These are phyloP conservation scores for Grigorovia transvaalensis DNA, from an alignment of 805 yeast species.

Conservation along the genomic window DNA sequence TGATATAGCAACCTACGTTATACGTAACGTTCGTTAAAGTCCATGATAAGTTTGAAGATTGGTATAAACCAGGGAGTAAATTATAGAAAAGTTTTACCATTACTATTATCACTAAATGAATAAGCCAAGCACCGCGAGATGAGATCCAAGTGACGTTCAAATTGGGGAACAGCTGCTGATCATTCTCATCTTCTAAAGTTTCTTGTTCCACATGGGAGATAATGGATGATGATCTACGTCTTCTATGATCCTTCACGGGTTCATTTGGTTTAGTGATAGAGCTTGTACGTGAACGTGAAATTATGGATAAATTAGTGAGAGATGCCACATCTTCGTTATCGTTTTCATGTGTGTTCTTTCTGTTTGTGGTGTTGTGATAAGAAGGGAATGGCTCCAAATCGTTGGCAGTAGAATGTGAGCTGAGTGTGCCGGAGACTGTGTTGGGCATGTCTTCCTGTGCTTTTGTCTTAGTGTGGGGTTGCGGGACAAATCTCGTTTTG, in stretches of 20 bases:
- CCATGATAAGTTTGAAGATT: constrained; percentile 67
- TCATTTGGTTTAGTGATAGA: constrained; percentile 11
- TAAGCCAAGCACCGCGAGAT: constrained; percentile 91
- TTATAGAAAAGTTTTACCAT: constrained; percentile 69
- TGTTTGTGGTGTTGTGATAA: constrained; percentile 5
- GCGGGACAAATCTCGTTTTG: neutral
- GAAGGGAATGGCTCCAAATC: constrained; percentile 26
- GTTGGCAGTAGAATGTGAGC: neutral
- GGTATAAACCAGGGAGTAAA: constrained; percentile 67
- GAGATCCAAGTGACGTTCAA: constrained; percentile 95
- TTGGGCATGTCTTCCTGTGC: neutral
- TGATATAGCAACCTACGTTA: constrained; percentile 82
- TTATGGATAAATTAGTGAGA: neutral
- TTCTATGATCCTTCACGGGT: constrained; percentile 30
- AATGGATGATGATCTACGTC: constrained; percentile 80
- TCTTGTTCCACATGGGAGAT: constrained; percentile 92
- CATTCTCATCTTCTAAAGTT: constrained; percentile 81
- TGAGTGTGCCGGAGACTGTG: neutral
- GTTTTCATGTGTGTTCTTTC: neutral
- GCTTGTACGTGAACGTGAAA: constrained; percentile 3
- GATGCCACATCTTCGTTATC: neutral
- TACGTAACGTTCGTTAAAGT: constrained; percentile 85
- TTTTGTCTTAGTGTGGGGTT: neutral
- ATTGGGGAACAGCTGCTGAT: constrained; percentile 80
- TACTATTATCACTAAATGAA: constrained; percentile 74